Base-by-base conservation (phyloP, 495 filamentous ascomycete genomes). In the Aspergillus sclerotiicarbonarius region DNA sequence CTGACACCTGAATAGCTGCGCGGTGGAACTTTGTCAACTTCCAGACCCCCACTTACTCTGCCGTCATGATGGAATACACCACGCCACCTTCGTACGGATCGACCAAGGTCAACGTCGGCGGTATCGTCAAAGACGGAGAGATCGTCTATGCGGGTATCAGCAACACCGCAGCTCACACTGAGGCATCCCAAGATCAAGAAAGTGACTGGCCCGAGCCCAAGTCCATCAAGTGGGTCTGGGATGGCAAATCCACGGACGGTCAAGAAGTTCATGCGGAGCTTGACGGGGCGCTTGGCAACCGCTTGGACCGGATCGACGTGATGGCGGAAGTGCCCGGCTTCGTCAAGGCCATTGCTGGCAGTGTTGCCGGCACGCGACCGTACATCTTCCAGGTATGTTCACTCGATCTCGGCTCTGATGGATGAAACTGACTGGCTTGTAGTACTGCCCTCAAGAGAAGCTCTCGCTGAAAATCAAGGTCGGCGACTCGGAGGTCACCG, bases 241-340 rank as follows among this genome's bases (percentile, higher is more conserved):
- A 80, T 18, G 92, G 91, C 47, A 86, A 84, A 67, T 86, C 83
- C 35, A 86, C 87, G 68, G 91, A 95, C 59, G 87, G 86, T 21
- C 87, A 92, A 65, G 68, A 79, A 2, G 79, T 90, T 33, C 71
- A 80, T 45, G 94, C 90, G 8, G 75, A 79, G 30, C 64, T 97
- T 9, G 84, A 88, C 59, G 89, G 88, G 9, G 63, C 74, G 12
- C 76, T 96, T 10, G 90, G 85, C n/a, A 75, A 83, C 25, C 83
- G 83, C 46, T 69, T 89, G 30, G 95, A 98, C 71, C 85, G 90
- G 59, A 84, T 98, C 50, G 95, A 98, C 71, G 88, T 98, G 54
- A 95, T 98, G 92, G 90, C 87, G 8, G 91, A 98, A 69, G 89
- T 98, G 50, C 94, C 94, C 4, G 89, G 89, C 30, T 96, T 98